These are phyloP conservation scores for Urostyla sp. DNA, from an alignment of 73 alveolate species.

Conservation along the genomic window DNA sequence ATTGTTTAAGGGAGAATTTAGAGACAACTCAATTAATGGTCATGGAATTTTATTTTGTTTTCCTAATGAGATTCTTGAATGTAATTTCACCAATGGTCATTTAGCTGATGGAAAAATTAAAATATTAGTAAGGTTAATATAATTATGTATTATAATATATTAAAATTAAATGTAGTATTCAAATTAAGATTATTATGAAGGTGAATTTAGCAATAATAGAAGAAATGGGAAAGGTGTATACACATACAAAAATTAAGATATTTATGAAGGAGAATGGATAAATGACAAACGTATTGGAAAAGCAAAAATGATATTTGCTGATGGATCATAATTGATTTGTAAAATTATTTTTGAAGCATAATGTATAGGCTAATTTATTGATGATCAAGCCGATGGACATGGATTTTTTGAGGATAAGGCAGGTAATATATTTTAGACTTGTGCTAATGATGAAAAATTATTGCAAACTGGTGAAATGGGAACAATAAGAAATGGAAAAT, in stretches of 20 bases:
- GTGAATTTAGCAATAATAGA: constrained; percentile 65
- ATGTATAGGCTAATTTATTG: constrained; percentile 77
- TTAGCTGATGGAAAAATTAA: constrained; percentile 23
- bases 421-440: constrained; percentile 65
- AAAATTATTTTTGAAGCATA: too few species aligned
- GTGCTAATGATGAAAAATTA: constrained; percentile 15
- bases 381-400: constrained; percentile 80
- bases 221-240: constrained; percentile 82
- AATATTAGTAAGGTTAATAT: constrained; percentile 28
- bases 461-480: constrained; percentile 24
- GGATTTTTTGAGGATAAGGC: constrained; percentile 71
- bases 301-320: constrained; percentile 67
- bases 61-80: constrained; percentile 58
- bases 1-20: constrained; percentile 58
- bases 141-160: neutral
- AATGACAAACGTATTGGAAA: constrained; percentile 76
- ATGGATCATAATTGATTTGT: constrained; percentile 68
- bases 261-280: constrained; percentile 82
- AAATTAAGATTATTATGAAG: constrained; percentile 83
- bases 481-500: constrained; percentile 38
- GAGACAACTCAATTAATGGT: constrained; percentile 53
- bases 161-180: constrained; percentile 21
- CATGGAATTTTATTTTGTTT: constrained; percentile 22
- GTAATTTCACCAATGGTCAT: constrained; percentile 37
- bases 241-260: constrained; percentile 74